Evolutionary conservation across 1,284 basidiomycete species (phyloP).

Genomic region (Inonotus hispidus): DNA sequence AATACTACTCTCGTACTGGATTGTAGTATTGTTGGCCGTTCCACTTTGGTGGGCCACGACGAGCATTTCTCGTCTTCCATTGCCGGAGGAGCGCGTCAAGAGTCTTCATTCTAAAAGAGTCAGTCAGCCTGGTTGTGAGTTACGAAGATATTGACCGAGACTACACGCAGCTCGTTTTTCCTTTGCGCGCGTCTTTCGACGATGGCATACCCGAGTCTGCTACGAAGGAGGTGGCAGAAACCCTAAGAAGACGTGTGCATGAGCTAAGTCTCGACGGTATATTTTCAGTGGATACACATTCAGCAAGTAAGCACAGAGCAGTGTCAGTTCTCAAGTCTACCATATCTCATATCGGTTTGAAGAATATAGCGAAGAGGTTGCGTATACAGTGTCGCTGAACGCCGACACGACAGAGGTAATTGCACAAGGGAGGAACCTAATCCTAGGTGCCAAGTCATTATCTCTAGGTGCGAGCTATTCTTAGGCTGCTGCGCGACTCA

Average conservation of each 20-base stretch:
- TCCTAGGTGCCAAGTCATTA: slow-evolving; percentile 8
- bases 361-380: not conserved
- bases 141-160: not conserved
- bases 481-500: not conserved
- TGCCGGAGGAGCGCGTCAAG: slow-evolving; percentile 62
- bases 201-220: not conserved
- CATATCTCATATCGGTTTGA: not conserved
- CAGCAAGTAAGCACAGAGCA: not conserved
- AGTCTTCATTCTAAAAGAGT: slow-evolving; percentile 41
- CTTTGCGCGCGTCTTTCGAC: slow-evolving; percentile 47
- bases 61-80: slow-evolving; percentile 71
- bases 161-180: slow-evolving; percentile 33
- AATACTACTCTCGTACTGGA: slow-evolving; percentile 72
- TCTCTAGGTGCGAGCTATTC: not conserved
- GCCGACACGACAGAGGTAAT: not conserved
- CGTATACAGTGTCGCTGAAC: slow-evolving; percentile 4
- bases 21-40: slow-evolving; percentile 62
- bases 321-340: not conserved
- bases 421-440: slow-evolving; percentile 7
- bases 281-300: not conserved
- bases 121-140: not conserved
- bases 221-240: not conserved
- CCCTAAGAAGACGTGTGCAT: not conserved
- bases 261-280: slow-evolving; percentile 4
- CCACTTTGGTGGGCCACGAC: slow-evolving; percentile 91